Conservation (phyloP, 495 filamentous ascomycete species). For the Aspergillus asperescens region DNA sequence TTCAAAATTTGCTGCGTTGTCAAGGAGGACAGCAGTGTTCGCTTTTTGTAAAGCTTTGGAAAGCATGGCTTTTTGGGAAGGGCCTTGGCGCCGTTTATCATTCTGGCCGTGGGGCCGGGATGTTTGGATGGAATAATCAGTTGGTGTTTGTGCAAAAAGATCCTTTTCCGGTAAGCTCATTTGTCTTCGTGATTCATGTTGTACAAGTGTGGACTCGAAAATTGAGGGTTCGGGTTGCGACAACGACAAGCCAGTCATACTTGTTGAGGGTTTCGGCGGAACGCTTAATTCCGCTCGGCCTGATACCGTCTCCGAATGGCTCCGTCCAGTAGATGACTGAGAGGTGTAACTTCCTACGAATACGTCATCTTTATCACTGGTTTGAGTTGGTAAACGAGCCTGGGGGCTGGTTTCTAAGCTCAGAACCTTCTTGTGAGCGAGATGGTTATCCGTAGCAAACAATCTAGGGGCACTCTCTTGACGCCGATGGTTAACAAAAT, state of each 20-base stretch:
- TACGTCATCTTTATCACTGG: background rate
- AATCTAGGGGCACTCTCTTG: slow-evolving; percentile 49
- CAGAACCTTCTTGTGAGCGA: slow-evolving; percentile 16
- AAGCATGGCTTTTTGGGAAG: slow-evolving; percentile 84
- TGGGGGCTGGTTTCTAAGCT: slow-evolving; percentile 12
- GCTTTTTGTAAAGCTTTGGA: slow-evolving; percentile 91
- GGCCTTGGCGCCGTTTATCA: slow-evolving; percentile 36
- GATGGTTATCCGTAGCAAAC: slow-evolving; percentile 40
- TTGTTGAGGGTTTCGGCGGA: slow-evolving; percentile 2
- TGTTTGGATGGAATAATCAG: background rate
- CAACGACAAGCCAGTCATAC: background rate
- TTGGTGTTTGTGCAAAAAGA: background rate
- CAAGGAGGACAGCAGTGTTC: slow-evolving; percentile 88
- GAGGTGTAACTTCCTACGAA: slow-evolving; percentile 11
- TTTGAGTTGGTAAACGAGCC: slow-evolving; percentile 16
- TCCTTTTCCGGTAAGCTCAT: slow-evolving; percentile 1
- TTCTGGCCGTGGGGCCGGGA: slow-evolving; percentile 12
- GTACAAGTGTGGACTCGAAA: background rate
- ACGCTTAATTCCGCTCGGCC: slow-evolving; percentile 1
- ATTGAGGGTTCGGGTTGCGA: background rate
- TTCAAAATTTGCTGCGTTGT: slow-evolving; percentile 91
- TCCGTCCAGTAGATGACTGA: background rate
- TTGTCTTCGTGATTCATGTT: slow-evolving; percentile 14
- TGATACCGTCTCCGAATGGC: background rate
- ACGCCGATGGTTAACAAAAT: slow-evolving; percentile 34